Base-by-base conservation (phyloP, 805 yeast genomes). In the Yarrowia keelungensis region DNA sequence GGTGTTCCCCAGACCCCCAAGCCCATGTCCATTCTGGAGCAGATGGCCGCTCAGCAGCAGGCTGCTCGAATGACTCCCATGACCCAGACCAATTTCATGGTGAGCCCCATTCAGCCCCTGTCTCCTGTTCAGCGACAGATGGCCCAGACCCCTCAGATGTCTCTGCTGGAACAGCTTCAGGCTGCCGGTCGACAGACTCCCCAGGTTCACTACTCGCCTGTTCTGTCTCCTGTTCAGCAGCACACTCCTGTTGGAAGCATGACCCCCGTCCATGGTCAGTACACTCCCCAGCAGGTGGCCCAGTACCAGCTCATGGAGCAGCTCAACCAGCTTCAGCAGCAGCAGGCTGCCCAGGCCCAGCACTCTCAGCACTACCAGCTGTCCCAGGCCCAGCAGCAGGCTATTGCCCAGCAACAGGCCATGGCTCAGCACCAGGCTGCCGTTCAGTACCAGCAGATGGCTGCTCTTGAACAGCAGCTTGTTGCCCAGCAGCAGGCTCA, bases 51-150 rank as follows among this genome's bases (percentile, higher is more conserved):
- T 10, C 62, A 56, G 47, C 62, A 56, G 10, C 62, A 56, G 62
- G 62, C 47, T n/a, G 62, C 47, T 26, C 62, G 62, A 41, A 56
- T 56, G 62, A 56, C 62, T 2, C 62, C 62, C 39, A 41, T 41
- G 62, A 56, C 47, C n/a, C 62, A 56, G 62, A 22, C 12, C 39
- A 49, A 41, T 22, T 53, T 53, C 35, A 39, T 39, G 36, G 59
- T 53, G 45, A 53, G 59, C n/a, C 62, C 62, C 39, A 42, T 56
- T 15, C 62, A 59, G 51, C 65, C 65, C 8, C 51, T 59, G 19
- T 59, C 65, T 10, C 65, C 65, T 35, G 50, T 35, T 11, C 65
- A 59, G 43, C 65, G 51, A 59, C 65, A 59, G 42, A 59, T 59
- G 65, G 50, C 65, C 35, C 65, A 59, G 51, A 45, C 65, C 8